Evolutionary conservation across 106 monocot species (phyloP).

Genomic region (Acorus calamus): DNA sequence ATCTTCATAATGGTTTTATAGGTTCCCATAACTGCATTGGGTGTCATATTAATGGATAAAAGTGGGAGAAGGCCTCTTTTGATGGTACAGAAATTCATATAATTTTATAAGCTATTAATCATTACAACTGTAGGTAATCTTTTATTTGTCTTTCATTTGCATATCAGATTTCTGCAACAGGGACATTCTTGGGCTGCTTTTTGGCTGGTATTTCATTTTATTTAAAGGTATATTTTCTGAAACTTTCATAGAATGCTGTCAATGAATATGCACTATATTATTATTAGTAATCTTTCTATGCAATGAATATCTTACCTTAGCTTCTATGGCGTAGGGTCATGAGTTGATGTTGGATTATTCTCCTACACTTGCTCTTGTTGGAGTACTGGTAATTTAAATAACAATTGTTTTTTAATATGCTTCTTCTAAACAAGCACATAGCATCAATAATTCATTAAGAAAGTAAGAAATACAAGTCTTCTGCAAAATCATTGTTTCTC

Average conservation of each 20-base stretch:
- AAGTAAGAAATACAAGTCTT: no score
- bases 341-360: constrained; percentile 20
- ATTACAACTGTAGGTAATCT: background rate
- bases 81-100: constrained; percentile 24
- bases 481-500: no score
- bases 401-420: no score
- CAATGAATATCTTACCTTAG: no score
- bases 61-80: constrained; percentile 71
- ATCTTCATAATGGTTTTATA: constrained; percentile 4
- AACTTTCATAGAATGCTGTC: no score
- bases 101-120: no score
- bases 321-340: constrained; percentile 18
- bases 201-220: constrained; percentile 51
- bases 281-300: no score
- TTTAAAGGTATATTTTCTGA: constrained; percentile 28
- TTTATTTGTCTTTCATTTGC: background rate
- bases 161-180: constrained; percentile 68
- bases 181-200: constrained; percentile 58
- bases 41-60: constrained; percentile 54
- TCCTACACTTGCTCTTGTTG: constrained; percentile 44
- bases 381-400: constrained; percentile 40
- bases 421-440: no score
- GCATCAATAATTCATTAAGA: no score
- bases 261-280: no score
- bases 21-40: constrained; percentile 57